phyloP scores from a whole-genome alignment of 2,329 filamentous ascomycete species.

The Diaporthe sp. region DNA sequence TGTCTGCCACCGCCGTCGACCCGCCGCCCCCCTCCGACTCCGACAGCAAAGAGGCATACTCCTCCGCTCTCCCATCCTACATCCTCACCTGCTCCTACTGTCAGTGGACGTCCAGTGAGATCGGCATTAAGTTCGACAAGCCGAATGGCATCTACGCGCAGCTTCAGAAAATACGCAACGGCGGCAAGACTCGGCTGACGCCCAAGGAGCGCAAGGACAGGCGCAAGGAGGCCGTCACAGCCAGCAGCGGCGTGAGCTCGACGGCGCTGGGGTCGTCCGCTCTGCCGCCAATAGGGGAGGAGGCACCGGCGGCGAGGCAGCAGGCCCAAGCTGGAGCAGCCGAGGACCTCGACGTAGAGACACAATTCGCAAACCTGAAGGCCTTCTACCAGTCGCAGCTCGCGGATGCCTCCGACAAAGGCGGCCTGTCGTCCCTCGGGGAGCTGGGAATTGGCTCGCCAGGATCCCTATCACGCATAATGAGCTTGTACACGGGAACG shows the following conservation, averaged over 20 bases:
- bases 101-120: slow-evolving; percentile 91
- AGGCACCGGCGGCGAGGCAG: slow-evolving; percentile 40
- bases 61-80: slow-evolving; percentile 69
- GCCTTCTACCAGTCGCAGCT: slow-evolving; percentile 88
- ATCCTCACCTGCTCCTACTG: slow-evolving; percentile 91
- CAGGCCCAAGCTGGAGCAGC: slow-evolving; percentile 50
- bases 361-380: slow-evolving; percentile 81
- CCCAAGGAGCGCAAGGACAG: slow-evolving; percentile 66
- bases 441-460: slow-evolving; percentile 80
- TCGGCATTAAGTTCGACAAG: slow-evolving; percentile 91
- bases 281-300: slow-evolving; percentile 44
- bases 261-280: slow-evolving; percentile 36
- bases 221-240: slow-evolving; percentile 59
- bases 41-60: slow-evolving; percentile 57
- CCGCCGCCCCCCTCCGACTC: slow-evolving; percentile 59
- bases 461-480: slow-evolving; percentile 86
- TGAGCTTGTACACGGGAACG: slow-evolving; percentile 86
- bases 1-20: slow-evolving; percentile 81
- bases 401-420: slow-evolving; percentile 66
- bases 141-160: slow-evolving; percentile 89
- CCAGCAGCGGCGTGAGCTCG: slow-evolving; percentile 44
- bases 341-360: slow-evolving; percentile 71
- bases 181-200: slow-evolving; percentile 65
- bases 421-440: slow-evolving; percentile 60
- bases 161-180: slow-evolving; percentile 78